Evolutionary conservation across 139 green algal genomes (phyloP).

Genomic region (Micractinium sp.): DNA sequence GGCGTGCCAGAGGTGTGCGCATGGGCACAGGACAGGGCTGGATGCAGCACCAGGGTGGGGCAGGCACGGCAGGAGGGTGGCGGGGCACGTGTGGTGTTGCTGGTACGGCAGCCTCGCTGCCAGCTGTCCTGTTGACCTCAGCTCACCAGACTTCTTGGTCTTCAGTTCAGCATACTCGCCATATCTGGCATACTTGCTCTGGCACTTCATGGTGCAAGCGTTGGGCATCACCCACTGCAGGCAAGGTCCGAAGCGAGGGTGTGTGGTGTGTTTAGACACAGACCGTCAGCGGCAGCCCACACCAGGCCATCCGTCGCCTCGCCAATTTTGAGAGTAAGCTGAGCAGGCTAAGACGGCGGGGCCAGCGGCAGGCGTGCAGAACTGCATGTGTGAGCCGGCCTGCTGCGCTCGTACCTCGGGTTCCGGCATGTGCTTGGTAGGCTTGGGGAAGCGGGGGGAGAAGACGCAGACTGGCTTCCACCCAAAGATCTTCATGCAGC

Average conservation of each 20-base stretch:
- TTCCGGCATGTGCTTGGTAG: neutral
- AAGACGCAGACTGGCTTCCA: slow-evolving; percentile 2
- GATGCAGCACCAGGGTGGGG: no score
- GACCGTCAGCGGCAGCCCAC: neutral
- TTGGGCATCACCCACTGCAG: slow-evolving; percentile 7
- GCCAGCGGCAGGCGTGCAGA: neutral
- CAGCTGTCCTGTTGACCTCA: no score
- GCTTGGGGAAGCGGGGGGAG: neutral
- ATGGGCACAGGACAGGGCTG: neutral
- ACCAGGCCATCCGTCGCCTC: no score
- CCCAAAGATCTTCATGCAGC: neutral
- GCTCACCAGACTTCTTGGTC: neutral
- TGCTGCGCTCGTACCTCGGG: neutral
- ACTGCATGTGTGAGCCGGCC: neutral
- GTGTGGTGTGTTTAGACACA: neutral
- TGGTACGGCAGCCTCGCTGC: no score
- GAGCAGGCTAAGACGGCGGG: no score
- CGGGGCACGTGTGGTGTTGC: no score
- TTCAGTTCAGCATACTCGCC: neutral
- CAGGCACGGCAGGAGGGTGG: no score
- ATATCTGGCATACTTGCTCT: neutral
- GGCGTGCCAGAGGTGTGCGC: neutral
- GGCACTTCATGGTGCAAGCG: neutral
- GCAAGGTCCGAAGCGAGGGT: neutral
- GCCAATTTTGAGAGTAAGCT: no score